phyloP scores from a whole-genome alignment of 2,329 filamentous ascomycete genomes.

The Phoma herbarum region DNA sequence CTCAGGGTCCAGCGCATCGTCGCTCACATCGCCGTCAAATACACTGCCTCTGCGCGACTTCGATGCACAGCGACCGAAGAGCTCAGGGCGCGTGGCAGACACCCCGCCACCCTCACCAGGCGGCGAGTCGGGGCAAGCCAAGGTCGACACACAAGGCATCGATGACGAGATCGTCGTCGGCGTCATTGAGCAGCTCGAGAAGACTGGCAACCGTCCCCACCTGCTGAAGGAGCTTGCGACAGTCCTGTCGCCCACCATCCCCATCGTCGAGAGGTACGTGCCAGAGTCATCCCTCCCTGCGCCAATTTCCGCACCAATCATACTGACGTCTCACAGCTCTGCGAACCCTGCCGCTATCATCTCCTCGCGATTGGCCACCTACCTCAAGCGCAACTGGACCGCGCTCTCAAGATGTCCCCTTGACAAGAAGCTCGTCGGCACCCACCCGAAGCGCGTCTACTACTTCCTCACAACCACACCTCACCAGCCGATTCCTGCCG shows the following conservation, averaged over 20 bases:
- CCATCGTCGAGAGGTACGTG: constrained; percentile 90
- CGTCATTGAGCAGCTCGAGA: constrained; percentile 86
- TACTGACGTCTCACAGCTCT: constrained; percentile 68
- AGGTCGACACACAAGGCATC: constrained; percentile 82
- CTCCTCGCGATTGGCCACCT: constrained; percentile 87
- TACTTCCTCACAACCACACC: constrained; percentile 93
- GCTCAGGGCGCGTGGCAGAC: constrained; percentile 61
- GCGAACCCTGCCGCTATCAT: constrained; percentile 96
- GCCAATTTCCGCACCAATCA: constrained; percentile 39
- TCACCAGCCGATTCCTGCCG: constrained; percentile 80
- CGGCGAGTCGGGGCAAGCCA: constrained; percentile 59
- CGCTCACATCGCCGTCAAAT: constrained; percentile 56
- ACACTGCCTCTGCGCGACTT: constrained; percentile 56
- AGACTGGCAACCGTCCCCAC: constrained; percentile 90
- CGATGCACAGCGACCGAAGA: constrained; percentile 56
- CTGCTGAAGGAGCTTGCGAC: constrained; percentile 92
- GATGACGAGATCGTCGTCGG: constrained; percentile 95
- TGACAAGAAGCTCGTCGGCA: constrained; percentile 89
- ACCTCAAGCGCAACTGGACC: constrained; percentile 86
- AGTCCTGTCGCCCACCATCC: constrained; percentile 77
- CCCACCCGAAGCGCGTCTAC: constrained; percentile 93
- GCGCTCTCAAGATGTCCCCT: constrained; percentile 82
- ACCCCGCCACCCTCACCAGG: constrained; percentile 82
- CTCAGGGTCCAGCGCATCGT: constrained; percentile 55
- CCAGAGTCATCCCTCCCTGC: constrained; percentile 23